Evolutionary conservation across 2,329 filamentous ascomycete genomes (phyloP).

Genomic region (Periconia macrospinosa): DNA sequence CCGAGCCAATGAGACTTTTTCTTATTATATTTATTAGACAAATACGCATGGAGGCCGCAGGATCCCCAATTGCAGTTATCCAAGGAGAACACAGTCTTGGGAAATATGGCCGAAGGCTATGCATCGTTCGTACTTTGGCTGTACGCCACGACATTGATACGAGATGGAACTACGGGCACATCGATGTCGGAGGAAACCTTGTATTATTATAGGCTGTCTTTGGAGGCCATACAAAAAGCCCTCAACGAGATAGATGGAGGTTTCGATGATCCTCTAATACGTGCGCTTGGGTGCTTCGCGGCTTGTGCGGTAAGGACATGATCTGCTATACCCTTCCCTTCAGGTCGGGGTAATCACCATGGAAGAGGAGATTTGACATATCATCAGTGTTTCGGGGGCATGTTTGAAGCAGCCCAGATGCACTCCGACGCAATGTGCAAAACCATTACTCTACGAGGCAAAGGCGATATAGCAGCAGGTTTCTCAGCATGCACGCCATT

Average conservation of each 20-base stretch:
- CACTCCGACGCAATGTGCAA: slow-evolving; percentile 23
- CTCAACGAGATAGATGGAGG: slow-evolving; percentile 7
- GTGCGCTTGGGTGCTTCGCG: slow-evolving; percentile 19
- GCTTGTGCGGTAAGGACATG: slow-evolving; percentile 19
- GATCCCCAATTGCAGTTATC: slow-evolving; percentile 9
- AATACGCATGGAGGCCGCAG: slow-evolving; percentile 18
- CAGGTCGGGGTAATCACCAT: neutral
- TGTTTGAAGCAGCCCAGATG: slow-evolving; percentile 18
- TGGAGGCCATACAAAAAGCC: slow-evolving; percentile 16
- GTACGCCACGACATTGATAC: slow-evolving; percentile 20
- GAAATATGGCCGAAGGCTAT: slow-evolving; percentile 19
- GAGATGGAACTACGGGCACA: slow-evolving; percentile 14
- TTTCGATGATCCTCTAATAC: slow-evolving; percentile 18
- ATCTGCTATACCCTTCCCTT: neutral
- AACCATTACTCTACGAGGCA: slow-evolving; percentile 16
- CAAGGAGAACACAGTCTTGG: slow-evolving; percentile 21
- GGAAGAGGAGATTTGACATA: neutral
- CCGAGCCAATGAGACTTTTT: neutral
- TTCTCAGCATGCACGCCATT: slow-evolving; percentile 12
- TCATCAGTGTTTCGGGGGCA: slow-evolving; percentile 13
- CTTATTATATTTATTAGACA: slow-evolving; percentile 11
- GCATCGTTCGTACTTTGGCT: slow-evolving; percentile 24
- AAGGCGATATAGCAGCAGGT: slow-evolving; percentile 17
- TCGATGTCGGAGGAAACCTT: slow-evolving; percentile 16
- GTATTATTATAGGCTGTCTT: slow-evolving; percentile 17